These are phyloP conservation scores for Diaporthe destruens DNA, from an alignment of 2,329 filamentous ascomycete species.

Conservation along the genomic window DNA sequence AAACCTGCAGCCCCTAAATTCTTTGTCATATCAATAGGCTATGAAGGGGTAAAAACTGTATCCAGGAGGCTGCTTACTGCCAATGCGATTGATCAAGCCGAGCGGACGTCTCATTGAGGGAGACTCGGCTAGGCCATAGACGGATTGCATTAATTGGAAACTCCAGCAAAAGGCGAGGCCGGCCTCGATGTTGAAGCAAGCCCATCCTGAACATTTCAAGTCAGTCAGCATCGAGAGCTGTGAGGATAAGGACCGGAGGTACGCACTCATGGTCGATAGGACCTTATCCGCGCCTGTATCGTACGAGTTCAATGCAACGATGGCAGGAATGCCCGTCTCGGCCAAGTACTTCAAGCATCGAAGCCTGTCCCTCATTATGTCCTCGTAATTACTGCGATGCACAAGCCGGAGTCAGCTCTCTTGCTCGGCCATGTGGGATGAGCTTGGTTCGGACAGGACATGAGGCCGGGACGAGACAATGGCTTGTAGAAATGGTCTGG, in stretches of 20 bases:
- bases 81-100: constrained; percentile 23
- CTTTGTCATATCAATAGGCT: no score
- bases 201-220: constrained; percentile 34
- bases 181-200: constrained; percentile 30
- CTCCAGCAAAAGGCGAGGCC: constrained; percentile 39
- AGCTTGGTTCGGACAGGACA: background rate
- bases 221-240: background rate
- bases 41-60: no score
- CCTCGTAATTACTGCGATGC: constrained; percentile 37
- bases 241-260: no score
- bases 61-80: background rate
- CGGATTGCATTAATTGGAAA: constrained; percentile 35
- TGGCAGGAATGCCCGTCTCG: constrained; percentile 4
- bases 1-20: no score
- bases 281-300: constrained; percentile 25
- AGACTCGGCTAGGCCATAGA: constrained; percentile 35
- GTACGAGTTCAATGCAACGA: constrained; percentile 15
- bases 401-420: background rate
- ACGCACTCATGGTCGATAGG: constrained; percentile 37
- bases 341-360: constrained; percentile 9
- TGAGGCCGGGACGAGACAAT: background rate
- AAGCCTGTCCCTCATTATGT: constrained; percentile 36
- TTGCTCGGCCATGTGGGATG: constrained; percentile 1
- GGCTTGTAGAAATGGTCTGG: background rate
- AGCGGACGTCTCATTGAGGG: constrained; percentile 14